Base-by-base conservation (phyloP, 345 rosid genomes). In the Ailanthus altissimus region DNA sequence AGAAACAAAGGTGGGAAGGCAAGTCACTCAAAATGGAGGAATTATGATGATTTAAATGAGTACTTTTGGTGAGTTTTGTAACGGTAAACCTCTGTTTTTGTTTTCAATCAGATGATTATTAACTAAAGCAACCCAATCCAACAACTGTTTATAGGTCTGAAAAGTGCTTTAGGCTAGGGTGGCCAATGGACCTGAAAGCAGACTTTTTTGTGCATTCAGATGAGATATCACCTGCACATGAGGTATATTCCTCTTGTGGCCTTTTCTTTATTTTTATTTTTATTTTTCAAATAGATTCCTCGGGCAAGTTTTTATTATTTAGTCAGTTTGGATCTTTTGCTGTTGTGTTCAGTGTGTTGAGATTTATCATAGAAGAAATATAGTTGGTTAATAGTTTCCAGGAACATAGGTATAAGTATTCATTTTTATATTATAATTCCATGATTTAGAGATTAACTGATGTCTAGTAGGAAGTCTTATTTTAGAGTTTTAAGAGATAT, bases 21-120 rank as follows among this genome's bases (percentile, higher is more conserved):
- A 68, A 94, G 99, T 83, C 98, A 94, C 87, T 92, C 99, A 58
- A 90, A 75, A 83, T 94, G 98, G 99, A 94, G 99, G 85, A 96
- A 96, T 76, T 96, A 96, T 78, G 99, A 96, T 84, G 99, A 96
- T 80, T 77, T 96, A 67, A 96, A 96, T 80, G 99, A 96, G 86
- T 96, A 92, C 86, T 96, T 96, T 76, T 96, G 99, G 99, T 96
- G 78, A 85, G 86, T 81, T 80, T 25, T 59, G 53, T 83, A 69
- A 67, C 7, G 51, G 28, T 69, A 68, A n/a, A 16, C 70, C 73
- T 75, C 40, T 78, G 42, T 74, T 36, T 43, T 0, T 68, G 79
- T 50, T 70, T 78, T 72, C 20, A 78, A 28, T 40, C 43, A 47
- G n/a, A 46, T 23, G 23, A 23, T 57, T 36, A 60, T 71, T 67